Evolutionary conservation across 352 stramenopile genomes (phyloP).

Genomic region (Aphanomyces euteiches): DNA sequence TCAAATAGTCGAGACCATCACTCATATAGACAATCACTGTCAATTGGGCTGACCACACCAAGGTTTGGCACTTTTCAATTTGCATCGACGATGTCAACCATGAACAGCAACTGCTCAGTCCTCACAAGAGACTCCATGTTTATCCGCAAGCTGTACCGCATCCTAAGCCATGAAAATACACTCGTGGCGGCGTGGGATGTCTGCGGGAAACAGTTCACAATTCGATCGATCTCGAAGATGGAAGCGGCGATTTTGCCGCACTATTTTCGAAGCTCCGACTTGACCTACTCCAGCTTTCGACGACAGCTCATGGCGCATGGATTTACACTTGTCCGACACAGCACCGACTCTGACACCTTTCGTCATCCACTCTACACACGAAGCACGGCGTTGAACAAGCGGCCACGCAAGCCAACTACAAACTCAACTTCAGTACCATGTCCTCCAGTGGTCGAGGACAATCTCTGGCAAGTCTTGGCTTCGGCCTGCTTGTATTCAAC

Average conservation of each 20-base stretch:
- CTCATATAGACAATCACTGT: neutral
- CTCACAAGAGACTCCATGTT: constrained; percentile 33
- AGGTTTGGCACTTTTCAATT: neutral
- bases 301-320: constrained; percentile 11
- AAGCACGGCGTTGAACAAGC: neutral
- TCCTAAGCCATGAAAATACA: constrained; percentile 66
- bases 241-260: constrained; percentile 52
- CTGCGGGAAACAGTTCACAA: constrained; percentile 52
- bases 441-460: constrained; percentile 3
- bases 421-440: neutral
- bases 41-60: neutral
- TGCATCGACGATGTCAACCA: neutral
- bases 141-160: constrained; percentile 74
- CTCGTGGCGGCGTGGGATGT: constrained; percentile 53
- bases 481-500: neutral
- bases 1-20: neutral
- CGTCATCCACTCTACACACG: neutral
- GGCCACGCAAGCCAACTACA: neutral
- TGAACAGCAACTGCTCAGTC: neutral
- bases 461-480: constrained; percentile 13
- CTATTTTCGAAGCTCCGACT: constrained; percentile 49
- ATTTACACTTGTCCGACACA: neutral
- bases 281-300: constrained; percentile 1
- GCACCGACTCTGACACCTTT: neutral
- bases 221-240: constrained; percentile 53